phyloP scores from a whole-genome alignment of 2,329 filamentous ascomycete species.

The Ophiostoma novo-ulmi region DNA sequence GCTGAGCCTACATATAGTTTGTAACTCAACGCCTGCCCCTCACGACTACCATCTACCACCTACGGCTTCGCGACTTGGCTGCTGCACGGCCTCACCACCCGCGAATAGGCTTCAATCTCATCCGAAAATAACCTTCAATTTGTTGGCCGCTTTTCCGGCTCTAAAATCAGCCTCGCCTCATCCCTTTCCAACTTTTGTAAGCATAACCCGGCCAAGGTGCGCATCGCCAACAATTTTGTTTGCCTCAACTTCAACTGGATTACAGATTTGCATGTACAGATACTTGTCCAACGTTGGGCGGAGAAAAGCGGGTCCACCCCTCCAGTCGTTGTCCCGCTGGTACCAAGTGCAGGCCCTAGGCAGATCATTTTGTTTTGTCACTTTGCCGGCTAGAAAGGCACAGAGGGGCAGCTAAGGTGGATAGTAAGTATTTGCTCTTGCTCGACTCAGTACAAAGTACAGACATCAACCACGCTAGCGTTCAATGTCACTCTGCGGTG shows the following conservation, averaged over 20 bases:
- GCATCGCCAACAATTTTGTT: constrained; percentile 16
- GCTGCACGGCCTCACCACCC: background rate
- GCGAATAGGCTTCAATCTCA: background rate
- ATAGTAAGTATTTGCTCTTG: background rate
- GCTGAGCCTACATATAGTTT: background rate
- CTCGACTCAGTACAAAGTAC: background rate
- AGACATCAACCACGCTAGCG: background rate
- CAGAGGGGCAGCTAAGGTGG: constrained; percentile 1
- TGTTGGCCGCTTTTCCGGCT: background rate
- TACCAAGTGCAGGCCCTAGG: constrained; percentile 8
- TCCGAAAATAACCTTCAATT: background rate
- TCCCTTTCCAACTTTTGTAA: background rate
- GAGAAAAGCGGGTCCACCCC: background rate
- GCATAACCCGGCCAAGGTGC: background rate
- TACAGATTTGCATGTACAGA: background rate
- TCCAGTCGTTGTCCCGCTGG: background rate
- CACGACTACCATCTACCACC: background rate
- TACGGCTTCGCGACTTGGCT: background rate
- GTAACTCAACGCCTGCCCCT: background rate
- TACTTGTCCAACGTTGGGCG: constrained; percentile 8
- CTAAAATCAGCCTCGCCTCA: background rate
- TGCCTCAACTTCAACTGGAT: background rate
- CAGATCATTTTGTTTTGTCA: constrained; percentile 3
- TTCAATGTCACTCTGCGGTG: background rate
- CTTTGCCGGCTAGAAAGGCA: background rate